Evolutionary conservation across 306 rosid species (phyloP).

Genomic region (Crotalaria pallida): DNA sequence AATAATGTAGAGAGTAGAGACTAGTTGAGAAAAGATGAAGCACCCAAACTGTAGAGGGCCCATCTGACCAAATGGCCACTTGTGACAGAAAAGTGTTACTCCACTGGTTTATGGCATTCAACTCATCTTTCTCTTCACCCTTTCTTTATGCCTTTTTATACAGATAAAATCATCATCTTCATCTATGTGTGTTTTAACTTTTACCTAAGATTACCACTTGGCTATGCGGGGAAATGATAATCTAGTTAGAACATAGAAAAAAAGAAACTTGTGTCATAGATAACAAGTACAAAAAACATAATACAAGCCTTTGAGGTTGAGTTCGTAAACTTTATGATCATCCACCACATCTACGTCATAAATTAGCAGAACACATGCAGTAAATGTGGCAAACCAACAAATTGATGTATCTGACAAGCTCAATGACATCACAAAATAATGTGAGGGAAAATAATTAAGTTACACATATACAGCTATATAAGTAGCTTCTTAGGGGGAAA

Average conservation of each 20-base stretch:
- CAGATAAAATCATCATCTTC: not conserved
- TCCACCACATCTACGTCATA: not conserved
- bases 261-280: not conserved
- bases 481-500: not conserved
- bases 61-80: too few species aligned
- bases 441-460: not conserved
- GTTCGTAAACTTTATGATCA: not conserved
- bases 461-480: too few species aligned
- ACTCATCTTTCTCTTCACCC: not conserved
- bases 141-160: too few species aligned
- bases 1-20: too few species aligned
- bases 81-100: too few species aligned
- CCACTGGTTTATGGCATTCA: slow-evolving; percentile 5
- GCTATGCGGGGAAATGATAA: not conserved
- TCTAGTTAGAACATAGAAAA: not conserved
- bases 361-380: not conserved
- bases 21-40: too few species aligned
- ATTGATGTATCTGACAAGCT: not conserved
- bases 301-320: not conserved
- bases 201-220: not conserved
- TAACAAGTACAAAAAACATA: not conserved
- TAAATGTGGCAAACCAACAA: not conserved
- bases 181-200: not conserved
- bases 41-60: too few species aligned
- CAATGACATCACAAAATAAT: not conserved